Base-by-base conservation (phyloP, 2,329 filamentous ascomycete species). In the Neofusicoccum sp. region DNA sequence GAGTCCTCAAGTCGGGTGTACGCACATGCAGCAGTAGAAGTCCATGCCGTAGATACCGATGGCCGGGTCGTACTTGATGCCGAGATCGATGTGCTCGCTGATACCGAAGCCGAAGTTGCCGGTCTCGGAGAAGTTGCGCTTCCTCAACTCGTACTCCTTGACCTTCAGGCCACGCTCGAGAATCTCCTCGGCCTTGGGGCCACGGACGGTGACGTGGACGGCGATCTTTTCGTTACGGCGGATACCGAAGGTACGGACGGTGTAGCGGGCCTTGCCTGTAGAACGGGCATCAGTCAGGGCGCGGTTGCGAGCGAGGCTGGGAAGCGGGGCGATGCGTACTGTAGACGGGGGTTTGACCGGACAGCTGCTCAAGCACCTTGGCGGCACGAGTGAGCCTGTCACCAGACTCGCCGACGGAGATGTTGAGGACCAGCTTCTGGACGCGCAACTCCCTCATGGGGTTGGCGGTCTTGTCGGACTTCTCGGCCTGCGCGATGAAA, bases 41-140 rank as follows among this genome's bases (percentile, higher is more conserved):
- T 99, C 95, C 95, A 99, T 99, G 38, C 57, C 93, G 86, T 96
- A 97, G 81, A 97, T 97, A 88, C 93, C 93, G 73, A 97, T 97
- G 68, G 86, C 89, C 68, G 93, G 93, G 84, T 97, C 93, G 86
- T 97, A 97, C 89, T 99, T 99, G 91, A 99, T 99, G 77, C 95
- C 95, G 76, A 99, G 87, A 87, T 99, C 95, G 83, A 99, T 99
- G 90, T 99, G 95, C 86, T 99, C 95, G 84, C 86, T 92, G 86
- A 99, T 99, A 86, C 95, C 95, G 87, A 99, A 99, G 73, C 95
- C 95, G 80, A 99, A 99, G 90, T 97, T 96, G 80, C 95, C 95
- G 70, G 93, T 98, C 88, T 96, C 91, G 78, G 89, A 93, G 90
- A 99, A 99, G 91, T 99, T 99, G 83, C 90, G 89, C 88, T 95